Evolutionary conservation across 208 protist genomes (phyloP), one percentile per base, ranked within the genome.

Genomic region (Trypanosoma lewisi): DNA sequence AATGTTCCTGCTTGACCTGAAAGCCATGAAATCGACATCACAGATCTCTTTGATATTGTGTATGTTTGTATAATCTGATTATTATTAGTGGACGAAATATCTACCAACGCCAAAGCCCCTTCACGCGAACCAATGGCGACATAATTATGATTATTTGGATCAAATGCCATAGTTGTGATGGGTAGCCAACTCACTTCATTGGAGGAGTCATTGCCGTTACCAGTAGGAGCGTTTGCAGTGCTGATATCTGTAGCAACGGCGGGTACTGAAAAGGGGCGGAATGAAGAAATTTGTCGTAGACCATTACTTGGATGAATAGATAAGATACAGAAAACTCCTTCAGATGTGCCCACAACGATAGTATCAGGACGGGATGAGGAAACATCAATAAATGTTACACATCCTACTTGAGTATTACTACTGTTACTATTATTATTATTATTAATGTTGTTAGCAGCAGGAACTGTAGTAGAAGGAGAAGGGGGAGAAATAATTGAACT

Each of bases 21-120:
- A 28, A 87, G 69, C 84, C 83, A 93, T 58, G 87, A 70, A 41
- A 96, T 83, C 25, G 76, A 77, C 57, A 70, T 82, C 31, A 95
- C 64, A 8, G 67, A 52, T 37, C 9, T 47, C n/a, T 55, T 44
- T 9, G 67, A 28, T 81, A 78, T 28, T 16, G 71, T 57, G 56
- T 87, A 93, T 12, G 60, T 51, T 58, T 85, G 78, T 62, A 87
- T 73, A 42, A 90, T 75, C n/a, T n/a, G n/a, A n/a, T n/a, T n/a
- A n/a, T n/a, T n/a, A 31, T 67, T 58, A 14, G 54, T 63, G 7
- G 55, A 62, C 14, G 60, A 58, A 30, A 80, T 73, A 53, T 93
- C 86, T 21, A 85, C 75, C 11, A 93, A 62, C 11, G 68, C 84
- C 4, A 96, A 68, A 2, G 59, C 75, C 21, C 89, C 89, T 51